These are phyloP conservation scores for Botrytis hyacinthi DNA, from an alignment of 2,329 filamentous ascomycete genomes.

Conservation along the genomic window DNA sequence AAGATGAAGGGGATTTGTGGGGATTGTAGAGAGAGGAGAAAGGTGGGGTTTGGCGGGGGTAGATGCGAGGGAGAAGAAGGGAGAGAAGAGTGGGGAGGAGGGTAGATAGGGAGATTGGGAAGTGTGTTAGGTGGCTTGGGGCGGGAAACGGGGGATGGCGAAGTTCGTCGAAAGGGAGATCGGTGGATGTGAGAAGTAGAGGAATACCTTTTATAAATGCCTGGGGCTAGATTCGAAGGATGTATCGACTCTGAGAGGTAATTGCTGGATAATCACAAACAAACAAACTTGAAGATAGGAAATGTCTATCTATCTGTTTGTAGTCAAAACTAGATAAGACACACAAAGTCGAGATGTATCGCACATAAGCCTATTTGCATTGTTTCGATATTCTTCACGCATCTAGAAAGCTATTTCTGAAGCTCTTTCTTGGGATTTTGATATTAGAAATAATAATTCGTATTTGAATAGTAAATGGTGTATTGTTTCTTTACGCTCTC, in stretches of 20 bases:
- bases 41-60: background rate
- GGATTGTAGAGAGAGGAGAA: background rate
- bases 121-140: background rate
- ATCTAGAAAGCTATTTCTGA: fast-evolving
- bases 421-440: background rate
- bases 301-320: background rate
- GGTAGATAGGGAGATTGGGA: background rate
- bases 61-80: no score
- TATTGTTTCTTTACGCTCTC: no score
- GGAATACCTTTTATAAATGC: no score
- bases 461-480: no score
- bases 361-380: background rate
- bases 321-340: background rate
- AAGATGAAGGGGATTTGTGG: background rate
- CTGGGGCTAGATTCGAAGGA: no score
- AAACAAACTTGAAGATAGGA: background rate
- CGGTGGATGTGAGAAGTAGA: no score
- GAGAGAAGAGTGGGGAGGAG: background rate
- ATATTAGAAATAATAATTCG: background rate
- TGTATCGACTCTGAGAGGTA: background rate
- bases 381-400: background rate
- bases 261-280: background rate
- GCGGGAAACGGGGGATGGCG: no score
- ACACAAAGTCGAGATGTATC: background rate
- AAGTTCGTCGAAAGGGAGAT: no score